phyloP scores from a whole-genome alignment of 352 stramenopile species.

The Globisporangium orthogonon region DNA sequence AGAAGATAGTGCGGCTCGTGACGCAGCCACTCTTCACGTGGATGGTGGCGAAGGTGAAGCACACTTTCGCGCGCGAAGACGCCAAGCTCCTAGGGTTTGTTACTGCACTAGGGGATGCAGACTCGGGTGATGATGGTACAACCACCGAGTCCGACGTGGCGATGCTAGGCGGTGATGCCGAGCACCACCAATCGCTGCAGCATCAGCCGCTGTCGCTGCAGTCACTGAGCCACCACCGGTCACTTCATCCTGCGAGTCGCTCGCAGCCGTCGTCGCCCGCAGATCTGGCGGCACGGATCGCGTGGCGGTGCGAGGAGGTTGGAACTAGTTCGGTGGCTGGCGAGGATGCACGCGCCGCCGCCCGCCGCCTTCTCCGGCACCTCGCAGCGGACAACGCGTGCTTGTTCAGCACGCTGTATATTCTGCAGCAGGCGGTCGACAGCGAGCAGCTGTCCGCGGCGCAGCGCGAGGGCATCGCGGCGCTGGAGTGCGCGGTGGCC shows the following conservation, averaged over 20 bases:
- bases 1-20: conserved; percentile 22
- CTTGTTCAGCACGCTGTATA: conserved; percentile 23
- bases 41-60: conserved; percentile 31
- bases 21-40: conserved; percentile 35
- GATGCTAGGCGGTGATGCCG: neutral
- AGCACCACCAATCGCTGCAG: conserved; percentile 2
- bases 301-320: neutral
- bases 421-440: conserved; percentile 34
- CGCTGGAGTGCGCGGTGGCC: conserved; percentile 18
- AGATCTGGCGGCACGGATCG: conserved; percentile 9
- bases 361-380: neutral
- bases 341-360: neutral
- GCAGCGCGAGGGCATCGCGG: conserved; percentile 16
- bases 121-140: neutral
- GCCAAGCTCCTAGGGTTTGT: neutral
- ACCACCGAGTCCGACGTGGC: neutral
- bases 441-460: conserved; percentile 12
- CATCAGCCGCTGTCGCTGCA: conserved; percentile 12
- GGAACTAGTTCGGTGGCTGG: neutral
- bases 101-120: neutral
- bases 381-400: conserved; percentile 10
- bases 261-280: conserved; percentile 7
- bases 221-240: conserved; percentile 4
- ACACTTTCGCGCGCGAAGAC: conserved; percentile 24
- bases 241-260: conserved; percentile 4